phyloP scores from a whole-genome alignment of 2,329 filamentous ascomycete species.

The Orbilia oligospora region DNA sequence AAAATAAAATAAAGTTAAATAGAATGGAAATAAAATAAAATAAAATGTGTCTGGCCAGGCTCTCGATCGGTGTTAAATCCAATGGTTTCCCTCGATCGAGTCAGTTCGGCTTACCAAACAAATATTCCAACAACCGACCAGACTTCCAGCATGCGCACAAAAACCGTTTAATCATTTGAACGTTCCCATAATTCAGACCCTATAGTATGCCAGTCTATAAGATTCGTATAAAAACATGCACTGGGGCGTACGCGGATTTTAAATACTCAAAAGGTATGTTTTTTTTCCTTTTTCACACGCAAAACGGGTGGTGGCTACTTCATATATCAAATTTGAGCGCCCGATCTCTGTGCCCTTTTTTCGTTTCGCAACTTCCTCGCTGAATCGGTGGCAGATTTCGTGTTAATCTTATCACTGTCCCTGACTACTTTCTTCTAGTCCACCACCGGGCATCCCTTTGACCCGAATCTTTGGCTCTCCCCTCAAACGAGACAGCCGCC shows the following conservation, averaged over 20 bases:
- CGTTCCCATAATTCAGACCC: too few species aligned
- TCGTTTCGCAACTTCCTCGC: slow-evolving; percentile 36
- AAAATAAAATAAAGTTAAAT: too few species aligned
- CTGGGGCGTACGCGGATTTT: slow-evolving; percentile 7
- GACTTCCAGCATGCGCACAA: not conserved
- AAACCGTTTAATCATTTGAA: too few species aligned
- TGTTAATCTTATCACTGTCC: slow-evolving; percentile 41
- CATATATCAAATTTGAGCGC: slow-evolving; percentile 15
- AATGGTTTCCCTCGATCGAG: not conserved
- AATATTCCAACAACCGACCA: slow-evolving; percentile 4
- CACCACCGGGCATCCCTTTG: slow-evolving; percentile 5
- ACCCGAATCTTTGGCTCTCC: slow-evolving; percentile 27
- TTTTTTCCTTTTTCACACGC: slow-evolving; percentile 12
- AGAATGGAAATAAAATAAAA: too few species aligned
- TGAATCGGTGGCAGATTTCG: slow-evolving; percentile 43
- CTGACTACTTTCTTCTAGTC: slow-evolving; percentile 12
- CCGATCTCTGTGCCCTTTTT: slow-evolving; percentile 50
- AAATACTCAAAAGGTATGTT: slow-evolving; percentile 13
- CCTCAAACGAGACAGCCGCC: slow-evolving; percentile 11
- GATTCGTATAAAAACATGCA: too few species aligned
- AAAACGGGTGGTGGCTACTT: not conserved
- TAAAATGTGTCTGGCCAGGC: too few species aligned
- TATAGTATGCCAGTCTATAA: too few species aligned
- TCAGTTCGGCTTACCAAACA: not conserved
- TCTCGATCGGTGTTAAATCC: too few species aligned